Conservation (phyloP, 2,329 filamentous ascomycete genomes). For the Neurospora sp. region DNA sequence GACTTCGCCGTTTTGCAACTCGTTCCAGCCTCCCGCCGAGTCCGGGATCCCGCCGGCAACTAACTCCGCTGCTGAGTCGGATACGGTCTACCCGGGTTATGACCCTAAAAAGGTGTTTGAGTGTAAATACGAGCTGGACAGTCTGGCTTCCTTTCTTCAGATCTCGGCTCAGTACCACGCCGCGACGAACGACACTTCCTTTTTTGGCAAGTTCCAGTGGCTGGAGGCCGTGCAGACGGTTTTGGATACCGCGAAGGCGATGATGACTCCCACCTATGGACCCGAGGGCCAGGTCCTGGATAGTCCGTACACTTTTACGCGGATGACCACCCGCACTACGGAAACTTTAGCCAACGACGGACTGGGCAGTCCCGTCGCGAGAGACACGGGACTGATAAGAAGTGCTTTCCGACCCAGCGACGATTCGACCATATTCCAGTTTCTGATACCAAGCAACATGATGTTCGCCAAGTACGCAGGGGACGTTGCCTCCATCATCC, state of each 20-base stretch:
- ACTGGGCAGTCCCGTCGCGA: slow-evolving; percentile 68
- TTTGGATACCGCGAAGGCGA: slow-evolving; percentile 55
- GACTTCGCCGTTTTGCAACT: slow-evolving; percentile 76
- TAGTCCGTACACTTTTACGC: slow-evolving; percentile 65
- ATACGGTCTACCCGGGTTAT: slow-evolving; percentile 52
- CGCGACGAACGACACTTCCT: slow-evolving; percentile 60
- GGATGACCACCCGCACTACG: slow-evolving; percentile 60
- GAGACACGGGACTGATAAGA: slow-evolving; percentile 70
- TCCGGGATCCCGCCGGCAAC: slow-evolving; percentile 50
- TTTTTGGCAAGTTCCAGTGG: slow-evolving; percentile 59
- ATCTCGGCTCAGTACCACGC: slow-evolving; percentile 72
- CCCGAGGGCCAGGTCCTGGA: slow-evolving; percentile 43
- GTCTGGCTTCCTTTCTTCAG: slow-evolving; percentile 75
- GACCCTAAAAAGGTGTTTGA: slow-evolving; percentile 70
- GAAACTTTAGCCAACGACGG: slow-evolving; percentile 74
- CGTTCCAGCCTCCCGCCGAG: slow-evolving; percentile 79
- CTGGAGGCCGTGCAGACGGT: slow-evolving; percentile 60
- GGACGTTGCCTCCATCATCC: slow-evolving; percentile 34
- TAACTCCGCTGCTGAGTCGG: slow-evolving; percentile 50
- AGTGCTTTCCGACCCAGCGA: slow-evolving; percentile 87
- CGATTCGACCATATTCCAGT: slow-evolving; percentile 76
- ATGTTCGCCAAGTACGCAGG: slow-evolving; percentile 60
- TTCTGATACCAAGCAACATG: slow-evolving; percentile 85
- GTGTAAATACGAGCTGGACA: slow-evolving; percentile 94
- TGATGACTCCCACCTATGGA: slow-evolving; percentile 67